These are phyloP conservation scores for Leccinum laetum DNA, from an alignment of 1,284 basidiomycete genomes.

Conservation along the genomic window DNA sequence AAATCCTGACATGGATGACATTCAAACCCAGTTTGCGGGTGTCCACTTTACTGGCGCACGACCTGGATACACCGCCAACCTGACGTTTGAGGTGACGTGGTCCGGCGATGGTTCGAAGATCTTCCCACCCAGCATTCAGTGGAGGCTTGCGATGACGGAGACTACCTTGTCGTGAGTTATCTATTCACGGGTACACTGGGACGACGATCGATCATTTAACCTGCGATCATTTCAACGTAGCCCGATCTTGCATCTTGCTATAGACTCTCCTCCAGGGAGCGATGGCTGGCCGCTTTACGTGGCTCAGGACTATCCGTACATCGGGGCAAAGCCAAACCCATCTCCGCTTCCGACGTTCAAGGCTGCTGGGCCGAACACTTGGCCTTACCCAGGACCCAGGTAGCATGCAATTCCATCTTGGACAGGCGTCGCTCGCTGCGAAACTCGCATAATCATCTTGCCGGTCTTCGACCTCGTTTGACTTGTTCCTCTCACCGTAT, in stretches of 20 bases:
- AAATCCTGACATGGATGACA: not conserved
- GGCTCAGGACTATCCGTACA: slow-evolving; percentile 9
- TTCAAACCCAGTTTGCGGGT: slow-evolving; percentile 4
- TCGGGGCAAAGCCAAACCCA: slow-evolving; percentile 6
- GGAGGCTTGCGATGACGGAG: slow-evolving; percentile 5
- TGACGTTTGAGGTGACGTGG: slow-evolving; percentile 16
- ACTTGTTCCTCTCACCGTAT: too few species aligned
- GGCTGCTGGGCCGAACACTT: not conserved
- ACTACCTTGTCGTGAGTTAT: slow-evolving; percentile 1
- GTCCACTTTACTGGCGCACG: slow-evolving; percentile 14
- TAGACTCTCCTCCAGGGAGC: not conserved
- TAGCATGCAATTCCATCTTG: slow-evolving; percentile 2
- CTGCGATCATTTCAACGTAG: not conserved
- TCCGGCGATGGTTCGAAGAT: not conserved
- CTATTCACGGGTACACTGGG: too few species aligned
- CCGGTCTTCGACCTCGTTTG: too few species aligned
- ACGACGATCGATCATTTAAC: not conserved
- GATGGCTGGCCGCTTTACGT: slow-evolving; percentile 10
- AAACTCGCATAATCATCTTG: not conserved
- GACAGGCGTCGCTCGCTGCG: slow-evolving; percentile 7
- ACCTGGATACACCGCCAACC: slow-evolving; percentile 6
- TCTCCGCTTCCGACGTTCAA: slow-evolving; percentile 14
- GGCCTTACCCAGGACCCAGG: not conserved
- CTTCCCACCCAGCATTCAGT: slow-evolving; percentile 9
- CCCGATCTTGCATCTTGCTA: not conserved